Percentiles rank a stretch among this genome's conserved stretches.
Conservation (phyloP, 1,284 basidiomycete genomes). For the Rhodofomes roseus region DNA sequence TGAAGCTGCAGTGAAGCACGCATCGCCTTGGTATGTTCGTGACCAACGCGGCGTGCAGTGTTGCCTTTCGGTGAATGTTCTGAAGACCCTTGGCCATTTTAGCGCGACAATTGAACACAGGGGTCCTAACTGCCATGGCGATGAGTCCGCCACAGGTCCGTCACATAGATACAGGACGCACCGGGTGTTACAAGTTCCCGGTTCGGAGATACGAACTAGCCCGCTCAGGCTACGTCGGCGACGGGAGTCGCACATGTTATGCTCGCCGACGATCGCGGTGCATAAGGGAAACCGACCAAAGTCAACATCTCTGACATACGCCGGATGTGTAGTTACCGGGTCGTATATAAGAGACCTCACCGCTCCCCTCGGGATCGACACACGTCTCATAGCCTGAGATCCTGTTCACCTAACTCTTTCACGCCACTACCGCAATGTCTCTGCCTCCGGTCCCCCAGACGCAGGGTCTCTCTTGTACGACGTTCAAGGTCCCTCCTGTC, state of each 20-base stretch:
- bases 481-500: constrained; percentile 30
- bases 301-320: not conserved
- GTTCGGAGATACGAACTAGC: not conserved
- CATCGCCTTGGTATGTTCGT: too few relatives aligned
- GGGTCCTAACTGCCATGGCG: too few relatives aligned
- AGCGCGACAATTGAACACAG: too few relatives aligned
- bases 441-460: not conserved
- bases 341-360: not conserved
- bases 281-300: not conserved
- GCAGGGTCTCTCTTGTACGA: constrained; percentile 10
- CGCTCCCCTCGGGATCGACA: too few relatives aligned
- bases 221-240: too few relatives aligned
- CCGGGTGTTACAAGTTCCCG: not conserved
- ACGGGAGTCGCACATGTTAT: too few relatives aligned
- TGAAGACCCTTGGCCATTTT: too few relatives aligned
- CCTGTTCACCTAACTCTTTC: not conserved
- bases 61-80: too few relatives aligned
- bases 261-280: too few relatives aligned
- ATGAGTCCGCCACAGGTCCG: too few relatives aligned
- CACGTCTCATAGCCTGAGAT: not conserved
- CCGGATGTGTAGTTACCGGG: not conserved
- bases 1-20: too few relatives aligned
- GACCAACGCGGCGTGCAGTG: too few relatives aligned
- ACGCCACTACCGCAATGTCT: not conserved
- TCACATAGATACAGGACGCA: not conserved